Evolutionary conservation across 139 green algal genomes (phyloP), one percentile per base, ranked within the genome.

Genomic region (Chlorella sorokiniana): DNA sequence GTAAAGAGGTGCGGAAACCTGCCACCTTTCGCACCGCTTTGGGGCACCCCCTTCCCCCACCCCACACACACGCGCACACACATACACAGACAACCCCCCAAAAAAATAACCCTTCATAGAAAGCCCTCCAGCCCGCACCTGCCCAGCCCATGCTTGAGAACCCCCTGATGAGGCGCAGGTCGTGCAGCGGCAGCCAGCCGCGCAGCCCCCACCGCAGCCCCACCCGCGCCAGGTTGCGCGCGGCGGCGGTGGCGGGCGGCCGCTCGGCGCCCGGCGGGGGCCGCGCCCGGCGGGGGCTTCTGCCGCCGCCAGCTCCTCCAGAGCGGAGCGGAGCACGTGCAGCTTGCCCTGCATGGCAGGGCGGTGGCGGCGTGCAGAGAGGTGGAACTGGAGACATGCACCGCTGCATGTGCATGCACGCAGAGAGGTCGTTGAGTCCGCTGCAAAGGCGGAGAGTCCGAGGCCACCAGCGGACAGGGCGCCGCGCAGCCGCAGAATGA

Each of bases 321-420:
- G 25, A n/a, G 52, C 33, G 48, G 71, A 35, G 48, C 48, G 48
- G 45, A 78, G 48, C 45, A 78, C 16, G 71, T 78, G 71, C 71
- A 78, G 71, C 71, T 65, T 65, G 71, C 71, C 71, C 71, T 78
- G 71, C 48, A 20, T 4, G 8, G 6, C n/a, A 35, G 5, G 31
- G 64, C 35, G 38, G 63, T 16, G 16, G 33, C 5, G 23, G 59
- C 54, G 14, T 27, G 27, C 14, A 29, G 59, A 3, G 7, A 4
- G 29, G 59, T 9, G 11, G 11, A 3, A 38, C 29, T 10, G 2
- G 25, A 37, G 59, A 10, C 35, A 40, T 27, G 35, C 4, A 5
- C n/a, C 4, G 1, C n/a, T 10, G n/a, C 1, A 41, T 7, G 61
- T 31, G 23, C 8, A 7, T 20, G 20, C 27, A 23, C 52, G 59